These are phyloP conservation scores for Anacardium occidentale DNA, from an alignment of 345 rosid species.

Conservation along the genomic window DNA sequence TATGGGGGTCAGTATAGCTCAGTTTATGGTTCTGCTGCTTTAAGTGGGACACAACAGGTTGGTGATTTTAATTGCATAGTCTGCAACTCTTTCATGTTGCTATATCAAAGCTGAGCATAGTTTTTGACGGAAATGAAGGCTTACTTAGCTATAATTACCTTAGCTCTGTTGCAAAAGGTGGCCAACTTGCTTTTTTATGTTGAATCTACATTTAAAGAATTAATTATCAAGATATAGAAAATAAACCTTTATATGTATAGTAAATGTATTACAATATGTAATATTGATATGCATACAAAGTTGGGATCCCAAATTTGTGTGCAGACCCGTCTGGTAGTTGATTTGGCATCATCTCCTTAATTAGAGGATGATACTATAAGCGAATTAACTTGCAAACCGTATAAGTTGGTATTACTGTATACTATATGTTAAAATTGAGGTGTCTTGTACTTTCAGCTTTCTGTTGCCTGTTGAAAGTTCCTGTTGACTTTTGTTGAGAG, in stretches of 20 bases:
- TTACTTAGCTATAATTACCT: neutral
- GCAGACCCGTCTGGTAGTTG: no score
- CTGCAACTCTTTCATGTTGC: neutral
- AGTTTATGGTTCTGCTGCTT: slow-evolving; percentile 56
- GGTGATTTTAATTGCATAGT: slow-evolving; percentile 2
- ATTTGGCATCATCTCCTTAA: no score
- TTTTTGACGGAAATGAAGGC: neutral
- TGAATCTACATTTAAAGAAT: neutral
- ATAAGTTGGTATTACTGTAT: no score
- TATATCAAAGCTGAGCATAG: no score
- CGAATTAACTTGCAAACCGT: no score
- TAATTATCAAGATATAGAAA: neutral
- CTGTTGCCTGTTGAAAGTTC: neutral
- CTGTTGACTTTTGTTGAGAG: neutral
- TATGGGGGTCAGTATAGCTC: slow-evolving; percentile 73
- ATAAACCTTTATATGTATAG: no score
- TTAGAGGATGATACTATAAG: no score
- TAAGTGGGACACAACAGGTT: slow-evolving; percentile 70
- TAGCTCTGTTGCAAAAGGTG: no score
- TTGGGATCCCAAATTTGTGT: no score
- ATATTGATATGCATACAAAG: no score
- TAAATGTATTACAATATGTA: no score
- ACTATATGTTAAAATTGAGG: neutral
- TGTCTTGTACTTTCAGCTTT: neutral
- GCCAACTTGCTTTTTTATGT: no score